phyloP scores from a whole-genome alignment of 2,329 filamentous ascomycete genomes.

The Cladosporium austrohemisphaericum region DNA sequence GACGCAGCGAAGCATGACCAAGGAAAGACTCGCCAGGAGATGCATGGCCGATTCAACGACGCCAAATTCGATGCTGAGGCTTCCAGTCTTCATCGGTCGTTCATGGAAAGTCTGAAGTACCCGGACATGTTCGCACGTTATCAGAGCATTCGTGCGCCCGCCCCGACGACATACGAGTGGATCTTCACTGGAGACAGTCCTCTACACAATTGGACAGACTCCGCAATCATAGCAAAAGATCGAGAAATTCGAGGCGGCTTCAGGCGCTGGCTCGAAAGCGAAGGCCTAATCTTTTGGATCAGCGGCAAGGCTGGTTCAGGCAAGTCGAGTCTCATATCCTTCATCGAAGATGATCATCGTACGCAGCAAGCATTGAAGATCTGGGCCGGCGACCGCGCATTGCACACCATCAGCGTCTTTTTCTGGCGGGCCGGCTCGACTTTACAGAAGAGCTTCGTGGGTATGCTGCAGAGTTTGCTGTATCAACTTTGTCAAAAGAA shows the following conservation, averaged over 20 bases:
- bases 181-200: not conserved
- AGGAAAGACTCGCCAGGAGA: not conserved
- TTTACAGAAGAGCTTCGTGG: not conserved
- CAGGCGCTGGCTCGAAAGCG: not conserved
- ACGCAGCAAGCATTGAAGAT: not conserved
- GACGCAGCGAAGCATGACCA: not conserved
- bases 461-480: not conserved
- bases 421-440: conserved; percentile 5
- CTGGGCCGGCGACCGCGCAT: not conserved
- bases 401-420: not conserved
- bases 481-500: not conserved
- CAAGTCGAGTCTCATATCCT: conserved; percentile 9
- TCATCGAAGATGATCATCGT: not conserved
- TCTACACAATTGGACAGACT: not conserved
- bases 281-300: not conserved
- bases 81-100: not conserved
- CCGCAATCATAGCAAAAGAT: no score
- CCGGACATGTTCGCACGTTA: not conserved
- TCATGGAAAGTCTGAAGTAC: not conserved
- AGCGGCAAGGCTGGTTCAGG: conserved; percentile 8
- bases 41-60: not conserved
- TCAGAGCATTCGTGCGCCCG: not conserved
- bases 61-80: not conserved
- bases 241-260: not conserved
- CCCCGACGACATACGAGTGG: not conserved